phyloP scores from a whole-genome alignment of 495 filamentous ascomycete species.

The Podospora fimiseda region DNA sequence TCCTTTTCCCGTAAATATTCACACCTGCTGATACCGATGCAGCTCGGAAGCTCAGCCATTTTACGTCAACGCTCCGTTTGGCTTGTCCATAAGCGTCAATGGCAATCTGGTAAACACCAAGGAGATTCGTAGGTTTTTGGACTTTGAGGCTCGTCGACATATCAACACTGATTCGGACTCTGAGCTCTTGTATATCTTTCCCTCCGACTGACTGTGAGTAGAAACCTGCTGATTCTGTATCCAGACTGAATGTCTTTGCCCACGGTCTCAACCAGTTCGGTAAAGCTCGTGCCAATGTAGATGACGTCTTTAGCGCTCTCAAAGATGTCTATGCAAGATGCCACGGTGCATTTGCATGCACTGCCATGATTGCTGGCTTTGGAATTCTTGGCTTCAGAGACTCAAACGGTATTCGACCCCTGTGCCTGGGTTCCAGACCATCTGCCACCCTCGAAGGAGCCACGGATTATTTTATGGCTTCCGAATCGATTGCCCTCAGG shows the following conservation, averaged over 20 bases:
- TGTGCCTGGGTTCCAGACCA: constrained; percentile 71
- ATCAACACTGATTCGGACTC: constrained; percentile 96
- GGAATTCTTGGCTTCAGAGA: constrained; percentile 85
- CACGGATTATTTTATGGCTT: constrained; percentile 93
- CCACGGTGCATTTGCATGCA: constrained; percentile 67
- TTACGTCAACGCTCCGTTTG: constrained; percentile 89
- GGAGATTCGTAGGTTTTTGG: constrained; percentile 69
- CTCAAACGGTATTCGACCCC: constrained; percentile 80
- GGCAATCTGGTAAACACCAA: constrained; percentile 94
- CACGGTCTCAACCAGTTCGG: constrained; percentile 91
- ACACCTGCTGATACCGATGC: constrained; percentile 10
- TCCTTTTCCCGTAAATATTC: neutral
- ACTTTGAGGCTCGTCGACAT: constrained; percentile 84
- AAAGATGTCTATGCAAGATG: constrained; percentile 69
- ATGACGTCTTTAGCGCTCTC: constrained; percentile 79
- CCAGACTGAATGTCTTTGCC: constrained; percentile 82
- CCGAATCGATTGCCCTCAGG: constrained; percentile 83
- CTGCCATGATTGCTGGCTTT: constrained; percentile 90
- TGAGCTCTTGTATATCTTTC: constrained; percentile 59
- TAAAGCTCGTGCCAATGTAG: constrained; percentile 86
- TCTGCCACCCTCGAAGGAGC: constrained; percentile 56
- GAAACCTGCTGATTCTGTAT: too few species aligned
- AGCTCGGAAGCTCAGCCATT: constrained; percentile 80
- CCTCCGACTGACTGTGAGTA: too few species aligned
- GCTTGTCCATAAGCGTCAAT: constrained; percentile 57